A percentile compares a stretch with the other conserved stretches of the same genome.
Conservation (phyloP, 805 yeast genomes). For the Ogataea methanolica region DNA sequence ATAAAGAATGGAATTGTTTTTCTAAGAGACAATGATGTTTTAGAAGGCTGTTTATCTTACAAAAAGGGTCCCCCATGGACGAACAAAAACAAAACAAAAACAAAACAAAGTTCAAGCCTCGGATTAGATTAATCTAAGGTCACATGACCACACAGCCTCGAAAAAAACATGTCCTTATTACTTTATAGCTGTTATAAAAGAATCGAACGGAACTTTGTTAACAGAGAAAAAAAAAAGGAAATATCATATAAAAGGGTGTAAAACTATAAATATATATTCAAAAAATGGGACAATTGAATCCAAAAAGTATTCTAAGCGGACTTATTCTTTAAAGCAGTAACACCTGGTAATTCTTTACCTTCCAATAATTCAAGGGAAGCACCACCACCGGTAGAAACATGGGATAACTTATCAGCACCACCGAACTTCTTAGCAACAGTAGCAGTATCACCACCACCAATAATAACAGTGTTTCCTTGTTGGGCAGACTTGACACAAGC, state of each 20-base stretch:
- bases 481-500: conserved; percentile 84
- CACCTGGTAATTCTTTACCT: conserved; percentile 99
- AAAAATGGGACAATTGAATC: neutral
- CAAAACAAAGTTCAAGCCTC: too few species aligned
- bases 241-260: neutral
- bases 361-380: conserved; percentile 97
- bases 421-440: conserved; percentile 98
- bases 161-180: neutral
- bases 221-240: neutral
- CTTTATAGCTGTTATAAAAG: too few species aligned
- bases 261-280: neutral
- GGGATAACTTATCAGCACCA: conserved; percentile 92
- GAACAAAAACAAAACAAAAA: too few species aligned
- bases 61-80: too few species aligned
- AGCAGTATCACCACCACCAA: conserved; percentile 99
- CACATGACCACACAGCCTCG: neutral
- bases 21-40: too few species aligned
- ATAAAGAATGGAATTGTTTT: neutral
- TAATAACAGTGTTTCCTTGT: conserved; percentile 89
- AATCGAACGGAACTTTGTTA: too few species aligned
- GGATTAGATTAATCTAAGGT: too few species aligned
- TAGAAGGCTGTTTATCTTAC: too few species aligned
- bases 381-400: conserved; percentile 99
- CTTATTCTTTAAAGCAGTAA: conserved; percentile 34
- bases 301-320: neutral